phyloP scores from a whole-genome alignment of 176 grass and related monocot genomes.

The Olyra latifolia region DNA sequence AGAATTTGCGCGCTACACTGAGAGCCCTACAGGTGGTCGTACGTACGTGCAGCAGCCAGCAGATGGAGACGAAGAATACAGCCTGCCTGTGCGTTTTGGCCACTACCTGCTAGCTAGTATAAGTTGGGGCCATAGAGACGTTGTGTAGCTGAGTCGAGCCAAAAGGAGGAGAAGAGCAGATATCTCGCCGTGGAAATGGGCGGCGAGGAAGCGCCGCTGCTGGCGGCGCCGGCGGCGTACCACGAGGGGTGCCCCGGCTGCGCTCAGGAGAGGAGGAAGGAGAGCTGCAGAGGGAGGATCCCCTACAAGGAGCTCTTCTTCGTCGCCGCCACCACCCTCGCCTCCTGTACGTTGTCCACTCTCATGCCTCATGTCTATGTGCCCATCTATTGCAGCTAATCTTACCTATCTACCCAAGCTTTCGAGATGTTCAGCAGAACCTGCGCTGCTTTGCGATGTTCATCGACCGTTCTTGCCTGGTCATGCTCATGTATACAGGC shows the following conservation, averaged over 20 bases:
- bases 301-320: constrained; percentile 66
- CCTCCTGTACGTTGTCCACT: constrained; percentile 36
- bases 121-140: too few species aligned
- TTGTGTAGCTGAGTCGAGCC: neutral
- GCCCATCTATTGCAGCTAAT: too few species aligned
- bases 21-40: too few species aligned
- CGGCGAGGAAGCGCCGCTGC: constrained; percentile 18
- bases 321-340: constrained; percentile 54
- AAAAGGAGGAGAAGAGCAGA: neutral
- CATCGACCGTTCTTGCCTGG: too few species aligned
- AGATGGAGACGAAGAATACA: too few species aligned
- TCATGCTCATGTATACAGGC: too few species aligned
- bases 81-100: neutral
- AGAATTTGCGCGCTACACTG: too few species aligned
- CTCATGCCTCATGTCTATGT: too few species aligned
- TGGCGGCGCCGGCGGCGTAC: neutral
- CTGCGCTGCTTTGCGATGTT: too few species aligned
- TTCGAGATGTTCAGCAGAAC: too few species aligned
- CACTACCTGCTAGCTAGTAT: neutral
- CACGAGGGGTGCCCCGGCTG: constrained; percentile 63
- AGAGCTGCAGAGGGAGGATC: constrained; percentile 36
- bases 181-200: neutral
- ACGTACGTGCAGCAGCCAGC: too few species aligned
- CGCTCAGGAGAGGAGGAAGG: constrained; percentile 43
- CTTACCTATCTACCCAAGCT: too few species aligned